Evolutionary conservation across 202 grass and related monocot genomes (phyloP).

Genomic region (Bolboschoenoplectus hybrid): DNA sequence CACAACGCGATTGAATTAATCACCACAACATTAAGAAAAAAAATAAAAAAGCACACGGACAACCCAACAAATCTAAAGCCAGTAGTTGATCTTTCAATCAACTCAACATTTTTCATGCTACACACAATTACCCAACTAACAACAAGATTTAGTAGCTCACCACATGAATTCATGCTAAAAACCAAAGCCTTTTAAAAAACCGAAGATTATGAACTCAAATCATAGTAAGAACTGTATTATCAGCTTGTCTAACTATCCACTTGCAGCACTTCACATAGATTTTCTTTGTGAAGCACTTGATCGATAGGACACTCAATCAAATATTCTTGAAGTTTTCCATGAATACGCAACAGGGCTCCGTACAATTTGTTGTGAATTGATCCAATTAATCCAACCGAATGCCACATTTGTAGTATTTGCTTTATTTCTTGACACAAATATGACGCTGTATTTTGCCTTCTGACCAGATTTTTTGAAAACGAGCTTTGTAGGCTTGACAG

Average conservation of each 20-base stretch:
- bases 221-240: constrained; percentile 28
- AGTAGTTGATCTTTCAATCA: constrained; percentile 29
- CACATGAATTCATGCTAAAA: constrained; percentile 27
- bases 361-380: constrained; percentile 52
- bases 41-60: background rate
- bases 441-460: constrained; percentile 77
- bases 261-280: constrained; percentile 59
- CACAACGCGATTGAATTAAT: background rate
- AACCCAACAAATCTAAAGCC: background rate
- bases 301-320: constrained; percentile 27
- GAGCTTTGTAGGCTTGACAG: constrained; percentile 61
- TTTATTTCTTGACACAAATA: constrained; percentile 48
- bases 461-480: constrained; percentile 70
- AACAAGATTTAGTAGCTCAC: background rate
- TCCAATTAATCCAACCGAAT: constrained; percentile 90
- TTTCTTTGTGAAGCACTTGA: constrained; percentile 73
- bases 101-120: constrained; percentile 33
- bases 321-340: constrained; percentile 59
- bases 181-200: constrained; percentile 25
- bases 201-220: constrained; percentile 30
- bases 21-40: constrained; percentile 11
- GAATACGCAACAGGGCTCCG: constrained; percentile 62
- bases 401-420: constrained; percentile 36
- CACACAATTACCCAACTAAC: constrained; percentile 17
- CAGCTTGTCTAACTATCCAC: constrained; percentile 22